phyloP scores from a whole-genome alignment of 73 alveolate genomes.

The Halteria grandinella region DNA sequence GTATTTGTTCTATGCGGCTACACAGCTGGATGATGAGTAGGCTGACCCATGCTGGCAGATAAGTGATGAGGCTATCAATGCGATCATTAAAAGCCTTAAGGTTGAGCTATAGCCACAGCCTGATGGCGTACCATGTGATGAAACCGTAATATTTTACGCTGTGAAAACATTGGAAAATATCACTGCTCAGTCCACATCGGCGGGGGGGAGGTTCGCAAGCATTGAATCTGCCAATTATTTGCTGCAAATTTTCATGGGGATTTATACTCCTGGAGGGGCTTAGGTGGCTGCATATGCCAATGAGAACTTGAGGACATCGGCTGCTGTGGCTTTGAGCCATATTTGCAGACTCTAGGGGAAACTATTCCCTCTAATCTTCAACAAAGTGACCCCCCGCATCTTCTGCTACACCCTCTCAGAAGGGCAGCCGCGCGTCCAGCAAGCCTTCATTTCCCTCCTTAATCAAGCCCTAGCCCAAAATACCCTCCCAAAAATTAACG shows the following conservation, averaged over 20 bases:
- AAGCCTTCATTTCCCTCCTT: conserved; percentile 81
- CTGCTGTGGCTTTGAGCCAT: conserved; percentile 83
- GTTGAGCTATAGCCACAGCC: too few species aligned
- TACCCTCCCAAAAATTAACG: too few species aligned
- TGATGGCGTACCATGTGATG: conserved; percentile 92
- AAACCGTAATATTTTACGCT: conserved; percentile 93
- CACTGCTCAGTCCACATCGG: conserved; percentile 73
- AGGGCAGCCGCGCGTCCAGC: conserved; percentile 75
- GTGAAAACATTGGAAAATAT: conserved; percentile 97
- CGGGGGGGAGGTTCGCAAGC: conserved; percentile 84
- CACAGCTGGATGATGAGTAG: conserved; percentile 97
- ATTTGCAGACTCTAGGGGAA: conserved; percentile 69
- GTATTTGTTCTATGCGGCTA: conserved; percentile 98
- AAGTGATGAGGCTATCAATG: conserved; percentile 71
- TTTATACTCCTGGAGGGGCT: not conserved
- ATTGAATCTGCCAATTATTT: conserved; percentile 67
- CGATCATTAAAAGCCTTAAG: conserved; percentile 76
- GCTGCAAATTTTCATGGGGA: conserved; percentile 49
- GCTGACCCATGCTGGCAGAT: conserved; percentile 95
- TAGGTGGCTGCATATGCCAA: not conserved
- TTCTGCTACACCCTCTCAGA: conserved; percentile 69
- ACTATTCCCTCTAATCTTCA: conserved; percentile 65
- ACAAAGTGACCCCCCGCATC: conserved; percentile 62
- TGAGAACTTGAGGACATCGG: conserved; percentile 72
- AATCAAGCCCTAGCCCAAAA: conserved; percentile 53